Evolutionary conservation across 129 eudicot species (phyloP), one percentile per base, ranked within the genome.

Genomic region (Flaveria sonorensis): DNA sequence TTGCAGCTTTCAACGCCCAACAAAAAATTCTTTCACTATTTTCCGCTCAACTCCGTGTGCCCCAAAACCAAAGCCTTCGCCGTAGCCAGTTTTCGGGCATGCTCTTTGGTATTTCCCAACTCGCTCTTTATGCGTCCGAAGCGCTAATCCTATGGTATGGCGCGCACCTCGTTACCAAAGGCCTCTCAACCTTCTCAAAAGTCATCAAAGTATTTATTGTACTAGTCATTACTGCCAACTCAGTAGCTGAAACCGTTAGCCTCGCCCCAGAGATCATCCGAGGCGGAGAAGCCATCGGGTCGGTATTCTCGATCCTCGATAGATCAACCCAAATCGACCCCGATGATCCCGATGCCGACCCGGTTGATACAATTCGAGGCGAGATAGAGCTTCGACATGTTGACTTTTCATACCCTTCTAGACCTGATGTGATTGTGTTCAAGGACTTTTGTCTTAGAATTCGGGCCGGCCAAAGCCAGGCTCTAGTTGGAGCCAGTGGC

Each of bases 61-160:
- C 98, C 1, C 96, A 94, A 71, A 83, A 55, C 21, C 93, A 81
- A 45, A 91, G 97, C 73, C 88, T 94, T 28, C 86, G 86, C 13
- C 96, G 97, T 5, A 91, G 97, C 82, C 92, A 84, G 48, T 79
- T 83, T 45, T 85, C 98, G 1, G 97, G 98, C 32, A 61, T 90
- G 43, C 92, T 94, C 32, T 94, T 94, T 21, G 98, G 98, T 13
- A 83, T 94, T 56, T 94, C 98, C 13, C 98, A 94, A 81, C 98
- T 94, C 62, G 92, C 96, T 4, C 97, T 94, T 50, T 94, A 84
- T 59, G 91, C 89, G n/a, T 94, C 98, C 15, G 98, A 94, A 76
- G 98, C 98, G 21, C 80, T 94, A 8, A 94, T 94, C 70, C 89
- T 94, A n/a, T 94, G 98, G 98, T 94, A 94, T 36, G 98, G 98